Evolutionary conservation across 805 yeast genomes (phyloP), one percentile per base, ranked within the genome.

Genomic region (Starmerella kuoi): DNA sequence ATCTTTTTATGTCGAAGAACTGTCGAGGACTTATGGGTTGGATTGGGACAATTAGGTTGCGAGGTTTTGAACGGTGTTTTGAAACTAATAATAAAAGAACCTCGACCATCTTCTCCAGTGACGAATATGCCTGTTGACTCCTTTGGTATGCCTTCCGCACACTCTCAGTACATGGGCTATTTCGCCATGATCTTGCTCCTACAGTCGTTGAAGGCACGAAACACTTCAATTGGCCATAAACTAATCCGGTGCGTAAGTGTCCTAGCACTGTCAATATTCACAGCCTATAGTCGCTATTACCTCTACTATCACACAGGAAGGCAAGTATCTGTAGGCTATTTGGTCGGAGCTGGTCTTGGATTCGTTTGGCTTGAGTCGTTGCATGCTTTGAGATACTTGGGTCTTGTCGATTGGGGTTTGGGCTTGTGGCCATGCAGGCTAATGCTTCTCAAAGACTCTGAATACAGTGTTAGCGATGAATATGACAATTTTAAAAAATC

Each of bases 81-180:
- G 31, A 88, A 88, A 58, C 66, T 67, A 18, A 30, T 73, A 1
- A 60, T 85, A 31, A 74, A 72, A 50, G 82, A 81, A 55, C 79
- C 83, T 19, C 68, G 98, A 47, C 98, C 98, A 0, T 26, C 39
- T 9, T 40, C 50, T 5, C 58, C 58, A 3, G 56, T 54, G 9
- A 30, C 37, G 3, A 54, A 54, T 21, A 51, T 54, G 54, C 56
- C 58, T n/a, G 60, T 56, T 2, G 56, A 80, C 48, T 77, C 80
- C 1, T 86, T 79, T 58, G 98, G 98, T 0, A 88, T 88, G 96
- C 98, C 98, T 0, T 77, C 87, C 40, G 95, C 98, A 1, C 98
- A 88, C 61, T 76, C 95, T 0, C 98, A 88, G 62, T 91, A 87
- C 60, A 81, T 88, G 86, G 93, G 94, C 2, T 91, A 76, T 57